Evolutionary conservation across 257 asterid genomes (phyloP), one percentile per base, ranked within the genome.

Genomic region (Paraleonurus japonicus): DNA sequence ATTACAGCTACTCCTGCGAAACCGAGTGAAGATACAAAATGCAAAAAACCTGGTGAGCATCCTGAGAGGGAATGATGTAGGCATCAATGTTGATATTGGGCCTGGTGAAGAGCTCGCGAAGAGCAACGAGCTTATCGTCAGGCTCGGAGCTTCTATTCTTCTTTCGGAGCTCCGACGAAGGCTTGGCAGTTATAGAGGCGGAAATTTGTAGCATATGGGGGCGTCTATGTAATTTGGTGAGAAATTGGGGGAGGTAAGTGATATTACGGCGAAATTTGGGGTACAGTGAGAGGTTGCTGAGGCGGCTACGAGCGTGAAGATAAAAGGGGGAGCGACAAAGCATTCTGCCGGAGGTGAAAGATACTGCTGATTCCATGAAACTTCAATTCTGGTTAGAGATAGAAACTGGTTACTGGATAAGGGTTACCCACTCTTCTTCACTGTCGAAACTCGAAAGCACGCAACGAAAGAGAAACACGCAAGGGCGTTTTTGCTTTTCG

Each of bases 61-160:
- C 99, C 76, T 91, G 97, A 8, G 99, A 94, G 80, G 99, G 97
- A 74, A 94, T 85, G 48, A 94, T 89, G 71, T 94, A 94, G 61
- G 99, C 99, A 69, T 94, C 99, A 26, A 94, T 77, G 54, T 82
- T 83, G 35, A 91, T 55, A 59, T 74, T 84, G 41, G 97, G 95
- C 78, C 79, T 81, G 65, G 85, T 43, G 75, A 94, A 91, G 7
- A 88, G 90, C 79, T 85, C 82, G 47, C 96, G 95, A 64, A 94
- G 83, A 37, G 90, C 86, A 65, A 67, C 77, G 24, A 94, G 91
- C 85, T 89, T 94, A 48, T 67, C 81, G 65, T 94, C 96, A 1
- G 82, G 83, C 20, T 76, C 85, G 15, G 82, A 69, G 57, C 26
- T 85, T 19, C 15, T 8, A 37, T 69, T 80, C 66, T 78, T 85